Evolutionary conservation across 805 yeast species (phyloP), one percentile per base, ranked within the genome.

Genomic region (Metschnikowia lachancei): DNA sequence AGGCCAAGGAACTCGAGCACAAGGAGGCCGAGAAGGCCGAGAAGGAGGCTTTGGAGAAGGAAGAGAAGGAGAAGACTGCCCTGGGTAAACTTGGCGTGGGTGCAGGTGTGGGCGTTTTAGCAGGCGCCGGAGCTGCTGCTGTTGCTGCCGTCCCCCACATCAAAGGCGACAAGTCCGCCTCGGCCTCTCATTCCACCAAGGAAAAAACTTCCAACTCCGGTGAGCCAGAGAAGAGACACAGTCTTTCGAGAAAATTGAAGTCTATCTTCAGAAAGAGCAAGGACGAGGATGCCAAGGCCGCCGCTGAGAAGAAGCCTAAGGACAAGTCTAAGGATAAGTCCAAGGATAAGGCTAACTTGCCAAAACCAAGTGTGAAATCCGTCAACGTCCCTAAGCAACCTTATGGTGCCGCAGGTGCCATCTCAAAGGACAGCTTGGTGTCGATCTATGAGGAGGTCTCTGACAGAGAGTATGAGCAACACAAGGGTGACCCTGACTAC

Each of bases 401-500:
- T 14, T 20, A 47, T 17, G 49, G 37, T 19, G 34, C 35, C 32
- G 41, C 44, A 17, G 56, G 48, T 4, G 47, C 56, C 9, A 49
- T 41, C 19, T 56, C 50, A 7, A 34, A 49, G 9, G 50, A 46
- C 37, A 59, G 52, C 31, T 45, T 55, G 30, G 52, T 53, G 38
- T 62, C 65, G 2, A 49, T 57, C 14, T 75, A 77, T 53, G 80
- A 77, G 58, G 78, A 80, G 31, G 75, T 79, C 26, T 68, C 72
- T 29, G 77, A 76, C 50, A 60, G 47, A 17, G 83, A 78, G 51
- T 79, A 55, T 55, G 73, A 70, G 41, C 62, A 63, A 5, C 57
- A 78, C 65, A 68, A 66, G 54, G 63, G 62, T 50, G 72, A 79
- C 59, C 80, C 82, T 14, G 60, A 77, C 56, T 79, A 78, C 61